These are phyloP conservation scores for Malassezia slooffiae DNA, from an alignment of 1,284 basidiomycete genomes.

Conservation along the genomic window DNA sequence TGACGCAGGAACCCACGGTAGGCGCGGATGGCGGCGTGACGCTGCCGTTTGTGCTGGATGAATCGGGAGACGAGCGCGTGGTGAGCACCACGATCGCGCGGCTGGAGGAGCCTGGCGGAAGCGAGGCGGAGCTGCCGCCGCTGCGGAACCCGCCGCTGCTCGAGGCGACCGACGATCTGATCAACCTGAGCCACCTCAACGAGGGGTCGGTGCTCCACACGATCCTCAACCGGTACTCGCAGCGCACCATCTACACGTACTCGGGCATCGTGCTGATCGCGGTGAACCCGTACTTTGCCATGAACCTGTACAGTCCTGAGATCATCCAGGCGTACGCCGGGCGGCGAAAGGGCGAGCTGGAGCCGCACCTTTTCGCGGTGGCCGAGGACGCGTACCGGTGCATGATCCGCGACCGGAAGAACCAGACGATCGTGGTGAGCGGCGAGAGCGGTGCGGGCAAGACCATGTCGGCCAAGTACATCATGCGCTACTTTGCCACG, in stretches of 20 bases:
- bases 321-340: constrained; percentile 96
- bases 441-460: constrained; percentile 99
- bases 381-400: constrained; percentile 97
- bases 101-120: constrained; percentile 23
- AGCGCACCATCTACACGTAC: constrained; percentile 97
- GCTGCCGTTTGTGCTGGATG: constrained; percentile 37
- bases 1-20: constrained; percentile 50
- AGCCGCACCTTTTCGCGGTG: constrained; percentile 96
- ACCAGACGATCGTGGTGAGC: constrained; percentile 97
- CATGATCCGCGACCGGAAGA: constrained; percentile 85
- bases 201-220: constrained; percentile 96
- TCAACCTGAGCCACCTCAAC: constrained; percentile 92
- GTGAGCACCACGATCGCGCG: constrained; percentile 33
- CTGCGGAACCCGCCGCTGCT: constrained; percentile 90
- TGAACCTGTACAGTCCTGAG: constrained; percentile 65
- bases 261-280: constrained; percentile 95
- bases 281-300: constrained; percentile 89
- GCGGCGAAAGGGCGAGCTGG: constrained; percentile 79
- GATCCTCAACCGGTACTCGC: constrained; percentile 88
- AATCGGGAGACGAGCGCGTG: constrained; percentile 26
- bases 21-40: constrained; percentile 20
- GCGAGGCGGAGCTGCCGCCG: constrained; percentile 59
- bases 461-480: constrained; percentile 98
- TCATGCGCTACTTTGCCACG: constrained; percentile 97
- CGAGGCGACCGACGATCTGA: constrained; percentile 94